Conservation (phyloP, 495 filamentous ascomycete genomes). For the Penicillium cataractarum region DNA sequence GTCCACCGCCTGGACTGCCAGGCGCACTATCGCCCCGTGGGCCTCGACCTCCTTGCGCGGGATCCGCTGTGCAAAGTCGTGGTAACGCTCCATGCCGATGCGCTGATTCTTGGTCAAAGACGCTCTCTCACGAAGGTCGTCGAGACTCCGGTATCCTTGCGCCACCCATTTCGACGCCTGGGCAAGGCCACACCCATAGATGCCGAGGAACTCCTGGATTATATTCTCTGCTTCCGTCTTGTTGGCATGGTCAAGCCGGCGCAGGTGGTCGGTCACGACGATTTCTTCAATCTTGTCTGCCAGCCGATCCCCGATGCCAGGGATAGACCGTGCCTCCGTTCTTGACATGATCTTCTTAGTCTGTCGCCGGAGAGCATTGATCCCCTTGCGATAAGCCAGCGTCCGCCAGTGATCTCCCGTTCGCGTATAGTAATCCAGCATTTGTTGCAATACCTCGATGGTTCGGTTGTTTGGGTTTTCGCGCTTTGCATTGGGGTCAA, state of each 20-base stretch:
- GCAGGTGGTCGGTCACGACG: constrained; percentile 71
- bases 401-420: constrained; percentile 80
- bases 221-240: constrained; percentile 64
- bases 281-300: constrained; percentile 95
- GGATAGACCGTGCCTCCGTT: constrained; percentile 68
- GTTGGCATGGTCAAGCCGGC: constrained; percentile 70
- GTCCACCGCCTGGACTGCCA: constrained; percentile 64
- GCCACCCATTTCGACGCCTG: constrained; percentile 79
- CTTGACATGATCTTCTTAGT: constrained; percentile 64
- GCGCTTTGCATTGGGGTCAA: constrained; percentile 41
- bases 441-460: constrained; percentile 77
- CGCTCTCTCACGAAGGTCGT: constrained; percentile 68
- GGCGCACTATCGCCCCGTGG: constrained; percentile 69
- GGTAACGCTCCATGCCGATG: constrained; percentile 78
- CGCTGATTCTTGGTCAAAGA: constrained; percentile 73
- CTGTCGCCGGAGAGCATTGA: constrained; percentile 71
- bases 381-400: constrained; percentile 79
- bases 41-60: constrained; percentile 75
- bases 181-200: constrained; percentile 77
- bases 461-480: constrained; percentile 72
- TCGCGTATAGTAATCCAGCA: constrained; percentile 79
- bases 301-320: constrained; percentile 73
- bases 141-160: constrained; percentile 73
- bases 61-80: constrained; percentile 83
- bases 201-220: constrained; percentile 69